Evolutionary conservation across 2,329 filamentous ascomycete species (phyloP).

Genomic region (Monosporascus cannonballus): DNA sequence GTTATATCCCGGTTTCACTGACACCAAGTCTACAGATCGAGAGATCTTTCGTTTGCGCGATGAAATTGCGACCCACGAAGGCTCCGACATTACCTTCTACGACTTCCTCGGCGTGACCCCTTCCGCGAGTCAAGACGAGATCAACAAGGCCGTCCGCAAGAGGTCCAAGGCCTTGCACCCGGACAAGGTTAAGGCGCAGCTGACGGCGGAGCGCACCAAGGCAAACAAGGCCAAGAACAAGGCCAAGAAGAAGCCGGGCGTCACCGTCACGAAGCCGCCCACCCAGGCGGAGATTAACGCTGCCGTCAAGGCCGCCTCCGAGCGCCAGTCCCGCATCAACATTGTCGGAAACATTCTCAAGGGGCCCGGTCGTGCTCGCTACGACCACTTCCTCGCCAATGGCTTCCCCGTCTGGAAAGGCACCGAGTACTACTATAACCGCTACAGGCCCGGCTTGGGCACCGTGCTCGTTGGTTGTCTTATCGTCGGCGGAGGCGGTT

Average conservation of each 20-base stretch:
- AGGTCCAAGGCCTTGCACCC: constrained; percentile 79
- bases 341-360: constrained; percentile 82
- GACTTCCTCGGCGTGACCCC: constrained; percentile 76
- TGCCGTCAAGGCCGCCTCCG: constrained; percentile 73
- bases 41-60: constrained; percentile 96
- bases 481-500: constrained; percentile 72
- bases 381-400: constrained; percentile 89
- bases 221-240: constrained; percentile 46
- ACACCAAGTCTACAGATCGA: constrained; percentile 56
- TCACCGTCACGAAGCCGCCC: constrained; percentile 64
- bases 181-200: constrained; percentile 87
- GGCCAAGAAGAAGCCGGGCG: constrained; percentile 49
- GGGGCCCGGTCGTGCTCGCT: constrained; percentile 73
- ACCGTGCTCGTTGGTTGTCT: constrained; percentile 79
- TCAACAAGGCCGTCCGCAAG: constrained; percentile 91
- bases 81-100: constrained; percentile 82
- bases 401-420: constrained; percentile 97
- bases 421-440: constrained; percentile 95
- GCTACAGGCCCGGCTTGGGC: constrained; percentile 85
- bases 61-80: constrained; percentile 72
- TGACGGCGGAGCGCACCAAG: constrained; percentile 63
- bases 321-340: constrained; percentile 77
- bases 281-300: constrained; percentile 68
- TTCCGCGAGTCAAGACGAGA: constrained; percentile 73
- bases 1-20: neutral